These are phyloP conservation scores for Triticum monococcum DNA, from an alignment of 176 grass and related monocot genomes.

Conservation along the genomic window DNA sequence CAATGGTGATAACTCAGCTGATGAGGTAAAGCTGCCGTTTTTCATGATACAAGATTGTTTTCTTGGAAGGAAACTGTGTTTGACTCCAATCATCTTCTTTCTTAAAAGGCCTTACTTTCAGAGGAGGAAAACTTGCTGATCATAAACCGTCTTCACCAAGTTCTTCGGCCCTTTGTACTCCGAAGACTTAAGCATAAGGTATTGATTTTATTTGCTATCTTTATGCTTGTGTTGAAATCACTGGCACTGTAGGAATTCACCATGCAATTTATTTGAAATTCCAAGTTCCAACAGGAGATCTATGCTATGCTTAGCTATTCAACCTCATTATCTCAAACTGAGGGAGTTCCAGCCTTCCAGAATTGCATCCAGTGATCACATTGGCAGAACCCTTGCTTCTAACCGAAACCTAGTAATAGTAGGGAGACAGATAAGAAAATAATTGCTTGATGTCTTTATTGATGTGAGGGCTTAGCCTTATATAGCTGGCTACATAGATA, in stretches of 20 bases:
- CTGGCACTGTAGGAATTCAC: not conserved
- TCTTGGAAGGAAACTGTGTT: slow-evolving; percentile 22
- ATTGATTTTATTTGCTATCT: slow-evolving; percentile 29
- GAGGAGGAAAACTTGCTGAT: slow-evolving; percentile 99
- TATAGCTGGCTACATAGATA: not conserved
- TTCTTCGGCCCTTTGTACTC: slow-evolving; percentile 99
- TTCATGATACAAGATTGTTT: not conserved
- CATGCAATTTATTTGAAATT: slow-evolving; percentile 8
- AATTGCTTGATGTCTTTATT: not conserved
- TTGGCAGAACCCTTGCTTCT: not conserved
- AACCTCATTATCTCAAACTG: not conserved
- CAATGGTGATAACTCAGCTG: slow-evolving; percentile 75
- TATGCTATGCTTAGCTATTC: slow-evolving; percentile 9
- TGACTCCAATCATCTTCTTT: slow-evolving; percentile 16
- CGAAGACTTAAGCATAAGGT: slow-evolving; percentile 99
- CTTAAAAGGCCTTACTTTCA: slow-evolving; percentile 85
- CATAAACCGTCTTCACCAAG: slow-evolving; percentile 99
- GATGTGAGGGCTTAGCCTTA: not conserved
- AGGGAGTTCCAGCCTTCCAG: not conserved
- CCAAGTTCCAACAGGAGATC: not conserved
- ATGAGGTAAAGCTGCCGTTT: slow-evolving; percentile 66
- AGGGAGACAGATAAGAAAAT: not conserved
- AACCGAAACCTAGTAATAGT: not conserved
- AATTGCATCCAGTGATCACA: not conserved
- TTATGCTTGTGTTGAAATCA: slow-evolving; percentile 24